Evolutionary conservation across 441 rosid genomes (phyloP).

Genomic region (Theobroma grandiflorum): DNA sequence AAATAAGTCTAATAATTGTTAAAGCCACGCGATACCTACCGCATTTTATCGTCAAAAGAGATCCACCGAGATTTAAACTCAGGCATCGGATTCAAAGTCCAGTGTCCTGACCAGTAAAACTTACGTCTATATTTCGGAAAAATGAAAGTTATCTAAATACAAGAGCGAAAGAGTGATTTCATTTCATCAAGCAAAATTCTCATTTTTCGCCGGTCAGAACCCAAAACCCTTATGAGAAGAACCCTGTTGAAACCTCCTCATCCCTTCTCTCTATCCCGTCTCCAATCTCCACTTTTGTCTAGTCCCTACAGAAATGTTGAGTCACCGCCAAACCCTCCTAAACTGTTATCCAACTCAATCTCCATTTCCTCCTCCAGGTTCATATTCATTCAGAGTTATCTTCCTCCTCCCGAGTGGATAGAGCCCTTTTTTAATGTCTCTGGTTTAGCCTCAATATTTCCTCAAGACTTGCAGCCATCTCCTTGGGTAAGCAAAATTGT

Average conservation of each 20-base stretch:
- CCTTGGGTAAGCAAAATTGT: constrained; percentile 78
- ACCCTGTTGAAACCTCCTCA: constrained; percentile 37
- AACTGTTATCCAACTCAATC: constrained; percentile 18
- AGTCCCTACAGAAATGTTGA: constrained; percentile 33
- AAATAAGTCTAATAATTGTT: too few relatives aligned
- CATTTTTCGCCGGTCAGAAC: background rate
- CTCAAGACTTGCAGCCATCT: constrained; percentile 53
- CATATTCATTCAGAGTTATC: constrained; percentile 44
- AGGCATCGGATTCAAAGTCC: constrained; percentile 66
- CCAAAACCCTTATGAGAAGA: constrained; percentile 47
- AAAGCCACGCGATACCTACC: too few relatives aligned
- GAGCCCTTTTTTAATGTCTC: constrained; percentile 80
- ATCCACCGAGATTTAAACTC: constrained; percentile 60
- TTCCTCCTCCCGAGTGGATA: constrained; percentile 87
- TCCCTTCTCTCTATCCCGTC: constrained; percentile 33
- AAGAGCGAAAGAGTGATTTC: too few relatives aligned
- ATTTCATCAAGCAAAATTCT: too few relatives aligned
- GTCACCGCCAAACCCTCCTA: constrained; percentile 26
- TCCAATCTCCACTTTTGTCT: constrained; percentile 27
- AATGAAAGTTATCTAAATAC: too few relatives aligned
- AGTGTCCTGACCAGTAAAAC: constrained; percentile 63
- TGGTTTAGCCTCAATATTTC: constrained; percentile 51
- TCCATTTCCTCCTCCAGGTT: constrained; percentile 41
- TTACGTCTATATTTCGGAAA: constrained; percentile 36
- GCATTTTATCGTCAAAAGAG: too few relatives aligned